Evolutionary conservation across 306 rosid species (phyloP), one percentile per base, ranked within the genome.

Genomic region (Pterocarpus santalinus): DNA sequence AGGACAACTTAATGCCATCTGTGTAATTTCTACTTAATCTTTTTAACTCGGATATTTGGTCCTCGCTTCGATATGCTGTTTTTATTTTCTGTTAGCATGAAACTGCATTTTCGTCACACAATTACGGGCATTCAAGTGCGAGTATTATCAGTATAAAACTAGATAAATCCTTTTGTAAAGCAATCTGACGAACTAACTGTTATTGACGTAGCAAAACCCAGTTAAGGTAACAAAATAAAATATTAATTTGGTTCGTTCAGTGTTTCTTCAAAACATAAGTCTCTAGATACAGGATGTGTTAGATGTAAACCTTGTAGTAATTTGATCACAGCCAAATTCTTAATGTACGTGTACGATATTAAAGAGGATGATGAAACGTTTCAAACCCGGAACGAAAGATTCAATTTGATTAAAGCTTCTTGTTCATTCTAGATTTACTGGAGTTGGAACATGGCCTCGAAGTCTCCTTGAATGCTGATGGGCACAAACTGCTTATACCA

Each of bases 401-500:
- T 32, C 56, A 63, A 11, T 17, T 28, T 10, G 49, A 56, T 70
- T 69, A 49, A 30, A 64, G 81, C 87, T 88, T 84, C 78, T 81
- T 89, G 65, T 87, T 84, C 14, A 17, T 65, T 78, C 68, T 36
- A 38, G 84, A 66, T 30, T 78, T 88, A 64, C 81, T 92, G 51
- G 85, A 77, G 68, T 89, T 91, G 68, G 91, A 84, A 52, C 80
- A 64, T 17, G 92, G 78, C 68, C 80, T 89, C 0, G 88, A 82
- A 60, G 86, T 55, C 68, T 90, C 97, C 64, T 83, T 90, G 89
- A 88, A 90, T 0, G 97, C 95, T 1, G 98, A 91, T 8, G 97
- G 97, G 72, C 98, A 95, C 58, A 87, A 80, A 70, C 80, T 82
- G 41, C 80, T 89, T 35, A 95, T 84, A 76, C 76, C 58, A 67